Base-by-base conservation (phyloP, 768 basidiomycete genomes). In the Termitomyces sp. region DNA sequence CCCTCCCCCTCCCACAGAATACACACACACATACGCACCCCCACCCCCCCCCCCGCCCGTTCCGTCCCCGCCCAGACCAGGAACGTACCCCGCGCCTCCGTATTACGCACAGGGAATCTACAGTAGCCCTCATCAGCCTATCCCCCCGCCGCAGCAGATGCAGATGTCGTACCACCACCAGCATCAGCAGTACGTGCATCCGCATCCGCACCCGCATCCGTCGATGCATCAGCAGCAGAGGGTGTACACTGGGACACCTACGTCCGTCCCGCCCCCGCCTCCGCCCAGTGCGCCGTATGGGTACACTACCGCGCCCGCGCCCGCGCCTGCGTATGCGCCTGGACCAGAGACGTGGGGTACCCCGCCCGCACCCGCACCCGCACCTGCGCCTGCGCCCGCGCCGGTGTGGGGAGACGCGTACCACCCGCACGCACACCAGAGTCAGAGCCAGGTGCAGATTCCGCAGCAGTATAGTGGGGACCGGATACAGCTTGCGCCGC, bases 401-500 rank as follows among this genome's bases (percentile, higher is more conserved):
- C 29, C 10, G 16, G 50, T 19, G 40, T 56, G 55, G 55, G 55
- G n/a, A n/a, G n/a, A 56, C 4, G 12, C 40, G 41, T 50, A 55
- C 16, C 53, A 53, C 21, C 0, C 23, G 32, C 48, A 41, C 25
- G 43, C 23, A 7, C 43, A n/a, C n/a, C n/a, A n/a, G n/a, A n/a
- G n/a, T n/a, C n/a, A n/a, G n/a, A n/a, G n/a, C n/a, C n/a, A 40
- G 29, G 23, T n/a, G 12, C 53, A 34, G 32, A 2, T 14, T 6
- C 41, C 11, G 27, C 16, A 31, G 12, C 51, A 29, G 40, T 31
- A 40, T 17, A 21, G 16, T 32, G 68, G 65, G 25, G 79, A 77
- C 58, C 63, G 82, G 51, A 82, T 84, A 52, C 82, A 84, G 69
- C 73, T 86, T 3, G 82, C 84, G 42, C 85, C 85, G 57, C 63